These are phyloP conservation scores for Mucor mucedo DNA, from an alignment of 371 early-diverging fungal species.

Conservation along the genomic window DNA sequence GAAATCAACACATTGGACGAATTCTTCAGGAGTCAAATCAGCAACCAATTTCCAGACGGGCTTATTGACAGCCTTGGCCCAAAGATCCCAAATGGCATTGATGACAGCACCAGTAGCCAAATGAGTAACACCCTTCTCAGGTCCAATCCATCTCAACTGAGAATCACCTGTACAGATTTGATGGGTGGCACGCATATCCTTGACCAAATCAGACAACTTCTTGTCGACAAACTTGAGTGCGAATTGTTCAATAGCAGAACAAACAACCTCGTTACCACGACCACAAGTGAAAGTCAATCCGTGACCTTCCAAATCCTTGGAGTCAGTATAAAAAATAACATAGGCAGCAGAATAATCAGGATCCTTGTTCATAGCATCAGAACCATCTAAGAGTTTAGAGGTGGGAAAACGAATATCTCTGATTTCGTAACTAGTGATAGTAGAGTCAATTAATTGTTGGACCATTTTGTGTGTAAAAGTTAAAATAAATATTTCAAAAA, in stretches of 20 bases:
- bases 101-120: constrained; percentile 60
- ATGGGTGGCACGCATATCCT: constrained; percentile 53
- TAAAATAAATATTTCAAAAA: neutral
- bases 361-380: constrained; percentile 62
- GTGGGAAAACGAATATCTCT: constrained; percentile 60
- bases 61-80: constrained; percentile 59
- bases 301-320: constrained; percentile 40
- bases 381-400: constrained; percentile 50
- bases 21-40: constrained; percentile 57
- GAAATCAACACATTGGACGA: constrained; percentile 59
- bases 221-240: constrained; percentile 50
- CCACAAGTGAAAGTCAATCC: constrained; percentile 60
- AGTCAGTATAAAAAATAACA: constrained; percentile 52
- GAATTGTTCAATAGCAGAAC: constrained; percentile 48
- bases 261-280: constrained; percentile 55
- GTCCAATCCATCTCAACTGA: constrained; percentile 60
- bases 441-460: constrained; percentile 20
- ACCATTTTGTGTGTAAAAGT: constrained; percentile 1
- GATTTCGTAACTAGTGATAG: constrained; percentile 50
- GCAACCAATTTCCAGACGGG: constrained; percentile 59
- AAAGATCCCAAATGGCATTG: constrained; percentile 62
- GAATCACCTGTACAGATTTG: constrained; percentile 57
- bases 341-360: constrained; percentile 62
- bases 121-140: constrained; percentile 59
- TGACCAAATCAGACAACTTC: constrained; percentile 33